These are phyloP conservation scores for Cynara cardunculus DNA, from an alignment of 129 eudicot species.

Conservation along the genomic window DNA sequence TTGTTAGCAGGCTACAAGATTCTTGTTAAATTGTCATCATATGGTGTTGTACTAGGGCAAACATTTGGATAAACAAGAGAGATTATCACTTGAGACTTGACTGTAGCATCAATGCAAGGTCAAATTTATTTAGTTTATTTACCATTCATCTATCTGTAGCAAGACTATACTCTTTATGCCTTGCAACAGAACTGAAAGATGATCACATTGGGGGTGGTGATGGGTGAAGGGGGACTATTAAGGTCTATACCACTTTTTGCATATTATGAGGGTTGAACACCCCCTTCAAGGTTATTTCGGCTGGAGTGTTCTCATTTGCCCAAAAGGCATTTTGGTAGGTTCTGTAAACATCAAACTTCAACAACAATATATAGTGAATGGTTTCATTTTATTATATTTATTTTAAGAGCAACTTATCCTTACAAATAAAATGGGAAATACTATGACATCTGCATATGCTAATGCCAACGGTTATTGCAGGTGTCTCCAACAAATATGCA, in stretches of 20 bases:
- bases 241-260: background rate
- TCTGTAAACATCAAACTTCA: background rate
- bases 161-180: background rate
- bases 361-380: background rate
- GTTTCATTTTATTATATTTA: background rate
- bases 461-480: conserved; percentile 21
- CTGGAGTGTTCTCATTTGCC: background rate
- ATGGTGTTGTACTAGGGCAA: conserved; percentile 39
- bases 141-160: background rate
- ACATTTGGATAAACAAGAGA: conserved; percentile 43
- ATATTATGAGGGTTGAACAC: background rate
- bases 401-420: background rate
- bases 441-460: conserved; percentile 13
- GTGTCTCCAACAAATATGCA: conserved; percentile 21
- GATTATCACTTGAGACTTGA: conserved; percentile 10
- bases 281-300: background rate
- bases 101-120: conserved; percentile 13
- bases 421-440: background rate
- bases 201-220: background rate
- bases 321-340: background rate
- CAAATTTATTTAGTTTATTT: background rate
- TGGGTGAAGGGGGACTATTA: background rate
- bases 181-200: background rate
- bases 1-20: background rate
- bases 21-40: background rate